These are phyloP conservation scores for Xerocomellus dryophilus DNA, from an alignment of 768 basidiomycete genomes.

Conservation along the genomic window DNA sequence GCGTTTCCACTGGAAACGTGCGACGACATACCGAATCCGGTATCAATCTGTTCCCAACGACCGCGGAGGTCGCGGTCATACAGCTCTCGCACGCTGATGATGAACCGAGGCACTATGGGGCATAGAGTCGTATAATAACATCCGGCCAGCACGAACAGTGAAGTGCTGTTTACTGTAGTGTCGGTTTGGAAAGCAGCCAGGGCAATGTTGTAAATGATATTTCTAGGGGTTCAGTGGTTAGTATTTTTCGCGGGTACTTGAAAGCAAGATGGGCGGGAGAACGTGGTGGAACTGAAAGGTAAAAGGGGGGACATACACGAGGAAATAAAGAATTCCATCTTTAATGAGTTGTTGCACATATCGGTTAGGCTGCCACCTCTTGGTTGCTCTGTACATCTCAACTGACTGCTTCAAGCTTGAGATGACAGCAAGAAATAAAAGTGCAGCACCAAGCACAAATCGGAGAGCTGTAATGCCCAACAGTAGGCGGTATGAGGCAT, in stretches of 20 bases:
- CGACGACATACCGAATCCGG: neutral
- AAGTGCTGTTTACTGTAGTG: neutral
- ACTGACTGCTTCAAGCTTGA: neutral
- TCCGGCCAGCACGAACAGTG: fast-evolving
- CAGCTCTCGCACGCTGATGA: no score
- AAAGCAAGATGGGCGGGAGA: no score
- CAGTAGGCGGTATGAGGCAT: no score
- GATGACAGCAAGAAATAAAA: neutral
- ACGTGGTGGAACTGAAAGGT: neutral
- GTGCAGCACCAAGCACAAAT: neutral
- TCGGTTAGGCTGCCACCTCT: neutral
- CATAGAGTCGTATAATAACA: neutral
- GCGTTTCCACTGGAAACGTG: neutral
- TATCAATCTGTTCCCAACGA: neutral
- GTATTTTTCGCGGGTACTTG: no score
- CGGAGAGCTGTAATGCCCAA: neutral
- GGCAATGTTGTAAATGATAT: neutral
- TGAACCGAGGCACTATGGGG: neutral
- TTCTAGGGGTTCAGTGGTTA: neutral
- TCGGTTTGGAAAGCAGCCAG: fast-evolving
- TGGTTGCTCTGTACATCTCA: neutral
- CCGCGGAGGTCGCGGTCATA: neutral
- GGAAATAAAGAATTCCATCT: neutral
- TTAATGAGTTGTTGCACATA: neutral
- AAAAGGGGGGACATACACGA: neutral